Base-by-base conservation (phyloP, 1,284 basidiomycete species). In the Phellopilus nigrolimitatus region DNA sequence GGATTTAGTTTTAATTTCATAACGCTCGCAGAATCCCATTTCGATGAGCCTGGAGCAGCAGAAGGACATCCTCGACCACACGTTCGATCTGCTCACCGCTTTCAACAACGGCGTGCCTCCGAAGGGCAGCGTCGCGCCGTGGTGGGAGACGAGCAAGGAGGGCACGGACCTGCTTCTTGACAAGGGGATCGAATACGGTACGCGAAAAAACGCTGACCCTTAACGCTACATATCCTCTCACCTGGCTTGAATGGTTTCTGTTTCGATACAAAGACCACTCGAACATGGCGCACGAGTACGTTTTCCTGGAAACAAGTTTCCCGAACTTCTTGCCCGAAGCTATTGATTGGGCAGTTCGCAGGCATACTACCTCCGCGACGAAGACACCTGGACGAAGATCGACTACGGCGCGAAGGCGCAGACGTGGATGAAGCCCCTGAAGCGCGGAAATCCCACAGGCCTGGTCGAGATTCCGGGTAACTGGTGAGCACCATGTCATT, bases 81-180 rank as follows among this genome's bases (percentile, higher is more conserved):
- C 86, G 0, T 76, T 76, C 64, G 68, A 78, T 12, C 71, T 84
- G 27, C 68, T 90, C 46, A 88, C 85, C 3, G 70, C 77, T 4
- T 89, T 91, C 63, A 84, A 81, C 61, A 71, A 80, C 50, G 80
- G 79, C n/a, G 69, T 79, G 21, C 73, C 83, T 13, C 87, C 87
- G 0, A 78, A 79, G 61, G 80, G 82, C 12, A 72, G 72, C 51
- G 83, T 88, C 30, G 84, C 85, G 7, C 84, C 86, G 0, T 90
- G 85, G 84, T 91, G 86, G 84, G 87, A 91, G 64, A 80, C 78
- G 1, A 83, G 78, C 66, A 78, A 76, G 53, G 85, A 88, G 64
- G 80, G 80, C 1, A 80, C 78, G 0, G 68, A 79, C n/a, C 69
- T 90, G 24, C 67, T 90, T 15, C 72, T 88, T 13, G 79, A 84